Evolutionary conservation across 371 early-diverging fungal species (phyloP).

Genomic region (Sporodiniella umbellata): DNA sequence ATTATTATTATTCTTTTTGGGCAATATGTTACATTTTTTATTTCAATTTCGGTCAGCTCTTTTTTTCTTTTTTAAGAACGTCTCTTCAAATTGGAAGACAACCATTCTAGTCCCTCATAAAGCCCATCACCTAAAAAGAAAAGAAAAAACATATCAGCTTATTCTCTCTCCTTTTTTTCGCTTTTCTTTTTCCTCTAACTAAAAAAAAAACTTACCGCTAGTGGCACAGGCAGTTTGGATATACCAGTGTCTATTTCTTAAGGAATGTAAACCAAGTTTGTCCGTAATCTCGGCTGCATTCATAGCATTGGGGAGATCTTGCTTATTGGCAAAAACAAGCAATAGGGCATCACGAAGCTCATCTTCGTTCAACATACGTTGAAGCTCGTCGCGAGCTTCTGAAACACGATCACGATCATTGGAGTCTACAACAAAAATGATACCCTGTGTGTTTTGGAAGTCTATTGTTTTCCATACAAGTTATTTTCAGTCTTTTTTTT

Average conservation of each 20-base stretch:
- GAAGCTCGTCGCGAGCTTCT: slow-evolving; percentile 86
- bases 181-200: no score
- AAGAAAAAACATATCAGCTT: background rate
- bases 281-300: slow-evolving; percentile 92
- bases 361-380: slow-evolving; percentile 88
- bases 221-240: slow-evolving; percentile 93
- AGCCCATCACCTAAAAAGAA: slow-evolving; percentile 79
- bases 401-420: slow-evolving; percentile 90
- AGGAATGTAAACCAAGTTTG: slow-evolving; percentile 77
- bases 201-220: slow-evolving; percentile 62
- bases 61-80: background rate
- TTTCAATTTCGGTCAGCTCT: background rate
- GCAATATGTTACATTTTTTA: slow-evolving; percentile 1
- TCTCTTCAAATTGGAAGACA: slow-evolving; percentile 49
- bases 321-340: slow-evolving; percentile 96
- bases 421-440: slow-evolving; percentile 96
- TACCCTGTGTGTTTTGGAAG: slow-evolving; percentile 96
- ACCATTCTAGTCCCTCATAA: slow-evolving; percentile 91
- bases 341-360: slow-evolving; percentile 88
- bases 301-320: slow-evolving; percentile 95
- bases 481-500: background rate
- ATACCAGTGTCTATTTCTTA: slow-evolving; percentile 91
- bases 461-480: slow-evolving; percentile 61
- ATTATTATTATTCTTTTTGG: no score
- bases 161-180: background rate